Base-by-base conservation (phyloP, 805 yeast genomes). In the Wickerhamiella sorbophila region DNA sequence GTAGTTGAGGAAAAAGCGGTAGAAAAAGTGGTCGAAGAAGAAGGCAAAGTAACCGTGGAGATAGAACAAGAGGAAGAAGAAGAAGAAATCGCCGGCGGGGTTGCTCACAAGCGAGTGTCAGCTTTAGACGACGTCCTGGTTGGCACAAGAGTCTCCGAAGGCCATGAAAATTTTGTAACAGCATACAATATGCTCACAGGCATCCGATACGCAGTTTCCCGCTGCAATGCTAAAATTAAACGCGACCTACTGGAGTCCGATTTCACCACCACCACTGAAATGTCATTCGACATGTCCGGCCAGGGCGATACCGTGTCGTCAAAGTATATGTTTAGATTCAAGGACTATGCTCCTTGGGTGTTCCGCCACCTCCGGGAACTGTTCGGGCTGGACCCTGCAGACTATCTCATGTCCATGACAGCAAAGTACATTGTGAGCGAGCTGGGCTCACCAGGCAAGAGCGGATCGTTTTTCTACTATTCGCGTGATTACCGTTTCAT, bases 131-230 rank as follows among this genome's bases (percentile, higher is more conserved):
- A 60, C 41, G 87, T 78, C 3, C 59, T 78, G 35, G 77, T 82
- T 10, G 94, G 94, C 3, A 80, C 82, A 48, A 78, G 78, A 51
- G 87, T 85, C 32, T 72, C 79, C 48, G 97, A 91, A 60, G 96
- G 95, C 34, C 97, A 91, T 56, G 85, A 76, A 39, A 91, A 87
- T 59, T 91, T 79, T 54, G 83, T 86, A 21, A 77, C 88, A 68
- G 98, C 96, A 1, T 93, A 91, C 60, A 86, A 88, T 59, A 88
- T 91, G 96, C 70, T 93, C 44, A 87, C 97, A 0, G 98, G 99
- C 2, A 91, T 91, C 37, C 71, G 98, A 44, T 94, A 86, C 6
- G 87, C 96, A 0, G 97, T 91, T 0, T 84, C 95, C 3, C 67
- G 95, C 44, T 80, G 94, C 53, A 63, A 63, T 29, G 83, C 95